Base-by-base conservation (phyloP, 1,284 basidiomycete species). In the Paramarasmius palmivorus region DNA sequence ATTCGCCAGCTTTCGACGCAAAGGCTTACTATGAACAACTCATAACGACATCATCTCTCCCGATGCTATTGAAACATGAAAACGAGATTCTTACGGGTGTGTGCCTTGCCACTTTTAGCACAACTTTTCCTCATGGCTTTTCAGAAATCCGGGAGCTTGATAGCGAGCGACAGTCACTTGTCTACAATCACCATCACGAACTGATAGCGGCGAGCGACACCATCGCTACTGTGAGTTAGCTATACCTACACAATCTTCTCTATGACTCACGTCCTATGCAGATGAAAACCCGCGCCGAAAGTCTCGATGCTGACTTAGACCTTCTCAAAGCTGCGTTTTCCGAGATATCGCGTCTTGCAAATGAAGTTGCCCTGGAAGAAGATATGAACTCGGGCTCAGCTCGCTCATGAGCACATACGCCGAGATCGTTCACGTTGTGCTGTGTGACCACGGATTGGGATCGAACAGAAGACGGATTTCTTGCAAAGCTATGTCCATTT, bases 151-250 rank as follows among this genome's bases (percentile, higher is more conserved):
- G 91, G 40, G 84, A 95, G 59, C 73, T 96, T 4, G 92, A 95
- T 55, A 86, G 89, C 60, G 93, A 95, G 65, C 79, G 92, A 29
- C 94, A 96, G 67, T 90, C 90, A 19, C 74, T 96, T 36, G 94
- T 96, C 3, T 96, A 96, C 67, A 95, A 96, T 61, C 93, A 96
- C 63, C 93, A 96, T 64, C 93, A 95, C 60, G 93, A 96, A 63
- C 83, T 96, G 19, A 94, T 96, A 45, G 90, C 91, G 1, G 94
- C 93, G 1, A 92, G 89, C 59, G 92, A 94, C 63, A 96, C 94
- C 5, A 95, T 96, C 58, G 84, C 86, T 55, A 84, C 88, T 20
- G 92, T 93, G 71, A n/a, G 38, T 32, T n/a, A 19, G 12, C 46
- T 23, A 40, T 53, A n/a, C 34, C 37, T 12, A 23, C 19, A 36